phyloP scores from a whole-genome alignment of 2,329 filamentous ascomycete genomes.

The Trichoderma koningiopsis region DNA sequence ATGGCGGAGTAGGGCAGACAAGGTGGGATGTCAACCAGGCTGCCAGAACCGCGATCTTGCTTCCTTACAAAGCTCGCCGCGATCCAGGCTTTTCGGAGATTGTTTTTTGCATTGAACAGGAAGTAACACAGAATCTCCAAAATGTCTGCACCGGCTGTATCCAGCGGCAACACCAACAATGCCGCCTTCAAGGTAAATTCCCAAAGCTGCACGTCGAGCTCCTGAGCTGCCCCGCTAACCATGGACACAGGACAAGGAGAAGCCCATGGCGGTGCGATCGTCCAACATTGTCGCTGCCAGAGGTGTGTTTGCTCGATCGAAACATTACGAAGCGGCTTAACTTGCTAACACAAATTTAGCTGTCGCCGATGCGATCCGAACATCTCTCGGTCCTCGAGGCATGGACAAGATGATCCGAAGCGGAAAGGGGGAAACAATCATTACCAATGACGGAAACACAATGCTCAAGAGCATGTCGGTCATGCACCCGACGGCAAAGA shows the following conservation, averaged over 20 bases:
- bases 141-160: slow-evolving; percentile 48
- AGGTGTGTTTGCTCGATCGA: slow-evolving; percentile 59
- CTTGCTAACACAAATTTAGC: slow-evolving; percentile 52
- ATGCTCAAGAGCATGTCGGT: slow-evolving; percentile 99
- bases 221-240: slow-evolving; percentile 44
- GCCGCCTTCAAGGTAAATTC: slow-evolving; percentile 58
- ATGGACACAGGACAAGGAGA: slow-evolving; percentile 76
- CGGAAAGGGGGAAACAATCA: slow-evolving; percentile 94
- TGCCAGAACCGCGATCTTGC: slow-evolving; percentile 37
- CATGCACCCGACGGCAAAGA: slow-evolving; percentile 99
- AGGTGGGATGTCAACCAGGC: slow-evolving; percentile 44
- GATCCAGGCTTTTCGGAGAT: slow-evolving; percentile 36
- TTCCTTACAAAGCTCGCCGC: slow-evolving; percentile 36
- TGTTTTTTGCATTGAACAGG: slow-evolving; percentile 20
- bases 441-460: slow-evolving; percentile 99
- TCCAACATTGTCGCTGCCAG: slow-evolving; percentile 96
- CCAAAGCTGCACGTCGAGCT: slow-evolving; percentile 36
- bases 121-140: slow-evolving; percentile 44
- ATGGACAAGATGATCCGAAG: slow-evolving; percentile 99
- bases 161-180: slow-evolving; percentile 49
- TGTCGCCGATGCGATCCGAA: slow-evolving; percentile 96
- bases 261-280: slow-evolving; percentile 94
- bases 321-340: background rate
- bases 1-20: slow-evolving; percentile 43
- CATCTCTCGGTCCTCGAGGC: slow-evolving; percentile 90